Base-by-base conservation (phyloP, 2,329 filamentous ascomycete genomes). In the Sphaerulina populicola region DNA sequence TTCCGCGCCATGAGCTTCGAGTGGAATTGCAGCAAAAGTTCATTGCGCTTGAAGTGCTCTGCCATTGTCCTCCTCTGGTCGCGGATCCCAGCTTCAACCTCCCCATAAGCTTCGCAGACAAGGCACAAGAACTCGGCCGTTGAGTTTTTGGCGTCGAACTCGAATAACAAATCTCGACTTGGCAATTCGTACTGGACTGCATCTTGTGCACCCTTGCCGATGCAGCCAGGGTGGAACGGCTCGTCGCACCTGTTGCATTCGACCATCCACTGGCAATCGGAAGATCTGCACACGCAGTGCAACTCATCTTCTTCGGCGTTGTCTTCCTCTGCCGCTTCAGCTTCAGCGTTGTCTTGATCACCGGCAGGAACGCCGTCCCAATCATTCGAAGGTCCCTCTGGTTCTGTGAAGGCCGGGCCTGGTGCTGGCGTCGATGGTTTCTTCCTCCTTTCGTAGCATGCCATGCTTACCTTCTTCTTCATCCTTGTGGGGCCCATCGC, bases 191-290 rank as follows among this genome's bases (percentile, higher is more conserved):
- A 52, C 12, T 51, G 44, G 6, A 23, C 39, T 38, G 44, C 21
- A 12, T 29, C 11, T n/a, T 37, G 29, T 2, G 33, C 18, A 9
- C 55, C 55, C 39, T 55, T 46, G 12, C 45, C 50, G 10, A 55
- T 35, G 42, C 55, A 57, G n/a, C 45, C 47, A 3, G 46, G 49
- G 23, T 57, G 55, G 15, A 49, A 55, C 18, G 40, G 8, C 31
- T 43, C 36, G 12, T 38, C 30, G 41, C 55, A 57, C 8, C 18
- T 35, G 4, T 35, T 29, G 44, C 55, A 57, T 15, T 41, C 43
- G n/a, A 57, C n/a, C 53, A 57, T 51, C 37, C 41, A 40, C 30
- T 50, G 29, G 21, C 36, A 18, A 21, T 37, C 33, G 11, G n/a
- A 14, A 2, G 41, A 47, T 14, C 47, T 11, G 45, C 55, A 57